A percentile compares a stretch with the other conserved stretches of the same genome.
Conservation (phyloP, 2,329 filamentous ascomycete genomes). For the Fusarium algeriense region DNA sequence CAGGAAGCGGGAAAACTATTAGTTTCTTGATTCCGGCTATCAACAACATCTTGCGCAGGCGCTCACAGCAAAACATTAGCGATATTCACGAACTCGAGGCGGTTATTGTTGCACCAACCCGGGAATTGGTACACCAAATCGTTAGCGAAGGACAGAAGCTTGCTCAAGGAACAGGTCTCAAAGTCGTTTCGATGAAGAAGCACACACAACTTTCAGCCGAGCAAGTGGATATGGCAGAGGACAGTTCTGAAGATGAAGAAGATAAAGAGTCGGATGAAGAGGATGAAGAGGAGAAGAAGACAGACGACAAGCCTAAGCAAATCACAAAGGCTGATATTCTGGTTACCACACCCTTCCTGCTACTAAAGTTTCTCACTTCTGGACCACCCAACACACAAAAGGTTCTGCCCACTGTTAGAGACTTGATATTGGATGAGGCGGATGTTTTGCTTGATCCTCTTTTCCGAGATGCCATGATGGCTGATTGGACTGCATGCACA, state of each 20-base stretch:
- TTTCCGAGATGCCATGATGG: slow-evolving; percentile 88
- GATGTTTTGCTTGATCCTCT: slow-evolving; percentile 93
- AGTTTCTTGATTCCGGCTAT: slow-evolving; percentile 91
- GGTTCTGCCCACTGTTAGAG: slow-evolving; percentile 74
- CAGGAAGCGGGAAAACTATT: slow-evolving; percentile 95
- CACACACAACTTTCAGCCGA: slow-evolving; percentile 77
- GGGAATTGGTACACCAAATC: slow-evolving; percentile 83
- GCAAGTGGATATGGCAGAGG: slow-evolving; percentile 53
- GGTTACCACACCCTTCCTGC: slow-evolving; percentile 65
- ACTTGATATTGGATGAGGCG: slow-evolving; percentile 90
- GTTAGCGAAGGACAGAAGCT: slow-evolving; percentile 89
- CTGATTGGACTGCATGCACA: slow-evolving; percentile 84
- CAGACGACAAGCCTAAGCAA: slow-evolving; percentile 46
- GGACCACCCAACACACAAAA: slow-evolving; percentile 59
- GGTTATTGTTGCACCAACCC: slow-evolving; percentile 81
- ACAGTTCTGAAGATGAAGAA: slow-evolving; percentile 57
- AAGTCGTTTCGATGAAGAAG: slow-evolving; percentile 85
- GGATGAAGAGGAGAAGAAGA: slow-evolving; percentile 44
- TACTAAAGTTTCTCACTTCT: slow-evolving; percentile 77
- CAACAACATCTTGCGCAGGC: slow-evolving; percentile 75
- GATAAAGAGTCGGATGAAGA: slow-evolving; percentile 56
- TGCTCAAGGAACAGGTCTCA: slow-evolving; percentile 79
- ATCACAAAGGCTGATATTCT: slow-evolving; percentile 54
- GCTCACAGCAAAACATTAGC: slow-evolving; percentile 58
- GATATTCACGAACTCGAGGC: slow-evolving; percentile 68